These are phyloP conservation scores for Lodderomyces margitis DNA, from an alignment of 1,139 yeast genomes.

Conservation along the genomic window DNA sequence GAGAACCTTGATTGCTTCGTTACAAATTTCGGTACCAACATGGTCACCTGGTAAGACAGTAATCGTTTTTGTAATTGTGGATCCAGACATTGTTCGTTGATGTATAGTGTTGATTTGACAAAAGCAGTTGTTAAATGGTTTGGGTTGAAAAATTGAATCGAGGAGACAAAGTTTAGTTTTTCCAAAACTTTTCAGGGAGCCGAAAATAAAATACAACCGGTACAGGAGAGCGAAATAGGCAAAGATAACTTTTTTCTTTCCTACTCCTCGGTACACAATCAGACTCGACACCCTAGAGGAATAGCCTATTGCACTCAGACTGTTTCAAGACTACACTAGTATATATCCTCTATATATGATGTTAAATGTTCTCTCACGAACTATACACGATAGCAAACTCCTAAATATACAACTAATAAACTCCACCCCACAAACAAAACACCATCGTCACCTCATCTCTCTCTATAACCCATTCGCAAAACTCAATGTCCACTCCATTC, in stretches of 20 bases:
- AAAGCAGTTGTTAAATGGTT: not conserved
- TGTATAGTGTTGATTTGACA: not conserved
- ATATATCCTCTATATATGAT: not conserved
- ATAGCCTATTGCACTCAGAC: too few relatives aligned
- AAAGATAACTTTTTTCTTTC: too few relatives aligned
- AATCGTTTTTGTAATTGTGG: constrained; percentile 52
- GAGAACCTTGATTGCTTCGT: constrained; percentile 88
- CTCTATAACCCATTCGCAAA: not conserved
- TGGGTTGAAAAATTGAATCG: too few relatives aligned
- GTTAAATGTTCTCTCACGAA: not conserved
- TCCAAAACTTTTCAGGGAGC: not conserved
- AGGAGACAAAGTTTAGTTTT: not conserved
- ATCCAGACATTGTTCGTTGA: not conserved
- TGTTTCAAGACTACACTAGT: too few relatives aligned
- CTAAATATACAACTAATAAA: not conserved
- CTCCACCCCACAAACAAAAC: not conserved
- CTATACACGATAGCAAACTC: not conserved
- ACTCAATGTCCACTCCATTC: constrained; percentile 90
- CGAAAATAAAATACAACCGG: not conserved
- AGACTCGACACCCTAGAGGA: too few relatives aligned
- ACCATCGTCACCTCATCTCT: not conserved
- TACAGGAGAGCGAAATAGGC: constrained; percentile 2
- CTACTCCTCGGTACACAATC: too few relatives aligned
- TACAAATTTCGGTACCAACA: constrained; percentile 87
- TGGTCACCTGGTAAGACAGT: constrained; percentile 96